A percentile compares a stretch with the other conserved stretches of the same genome.
Evolutionary conservation across 495 filamentous ascomycete species (phyloP).

Genomic region (Hypoxylon lienhwacheense): DNA sequence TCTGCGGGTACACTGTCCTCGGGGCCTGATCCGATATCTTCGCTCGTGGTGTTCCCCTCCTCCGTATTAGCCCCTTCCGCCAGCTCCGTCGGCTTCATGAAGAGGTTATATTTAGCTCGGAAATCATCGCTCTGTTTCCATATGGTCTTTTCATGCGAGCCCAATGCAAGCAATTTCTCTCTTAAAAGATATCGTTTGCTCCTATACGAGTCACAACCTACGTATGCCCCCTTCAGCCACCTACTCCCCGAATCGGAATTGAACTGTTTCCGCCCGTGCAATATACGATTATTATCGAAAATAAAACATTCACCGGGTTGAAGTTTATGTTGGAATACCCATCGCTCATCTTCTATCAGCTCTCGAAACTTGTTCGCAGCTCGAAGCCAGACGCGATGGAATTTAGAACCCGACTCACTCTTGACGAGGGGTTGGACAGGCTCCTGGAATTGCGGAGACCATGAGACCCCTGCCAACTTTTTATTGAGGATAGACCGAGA

Average conservation of each 20-base stretch:
- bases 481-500: slow-evolving; percentile 56
- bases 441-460: slow-evolving; percentile 58
- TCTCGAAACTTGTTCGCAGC: slow-evolving; percentile 52
- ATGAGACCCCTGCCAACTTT: slow-evolving; percentile 54
- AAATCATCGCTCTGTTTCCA: too few relatives aligned
- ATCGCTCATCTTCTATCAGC: slow-evolving; percentile 49
- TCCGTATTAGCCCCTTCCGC: too few relatives aligned
- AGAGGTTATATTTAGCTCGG: too few relatives aligned
- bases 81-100: too few relatives aligned
- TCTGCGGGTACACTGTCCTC: too few relatives aligned
- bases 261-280: slow-evolving; percentile 79
- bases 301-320: slow-evolving; percentile 79
- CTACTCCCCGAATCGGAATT: slow-evolving; percentile 61
- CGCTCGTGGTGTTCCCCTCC: too few relatives aligned
- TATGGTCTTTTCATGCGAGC: too few relatives aligned
- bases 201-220: slow-evolving; percentile 68
- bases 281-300: slow-evolving; percentile 77
- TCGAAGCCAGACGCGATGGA: slow-evolving; percentile 35
- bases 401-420: not conserved
- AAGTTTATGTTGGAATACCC: slow-evolving; percentile 69
- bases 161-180: not conserved
- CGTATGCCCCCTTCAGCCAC: slow-evolving; percentile 85
- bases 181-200: slow-evolving; percentile 47
- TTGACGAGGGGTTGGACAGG: slow-evolving; percentile 1
- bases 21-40: too few relatives aligned